phyloP scores from a whole-genome alignment of 1,139 yeast genomes.

The Blastobotrys petasosporus region DNA sequence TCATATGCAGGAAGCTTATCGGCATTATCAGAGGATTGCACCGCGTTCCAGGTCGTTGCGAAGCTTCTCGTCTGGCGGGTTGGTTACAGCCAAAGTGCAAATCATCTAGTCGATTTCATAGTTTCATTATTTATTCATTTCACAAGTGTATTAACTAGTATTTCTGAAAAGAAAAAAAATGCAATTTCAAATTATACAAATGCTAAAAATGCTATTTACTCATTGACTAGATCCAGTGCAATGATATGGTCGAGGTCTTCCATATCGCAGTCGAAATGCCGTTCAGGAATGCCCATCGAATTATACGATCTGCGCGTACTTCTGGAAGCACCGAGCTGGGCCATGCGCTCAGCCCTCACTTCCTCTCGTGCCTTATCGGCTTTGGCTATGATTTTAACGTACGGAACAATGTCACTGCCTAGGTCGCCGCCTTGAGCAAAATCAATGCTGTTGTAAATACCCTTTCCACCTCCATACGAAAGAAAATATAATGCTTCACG shows the following conservation, averaged over 20 bases:
- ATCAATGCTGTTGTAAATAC: conserved; percentile 17
- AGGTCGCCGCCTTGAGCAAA: conserved; percentile 14
- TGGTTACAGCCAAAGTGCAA: conserved; percentile 32
- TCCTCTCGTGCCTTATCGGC: conserved; percentile 17
- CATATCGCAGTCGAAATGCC: conserved; percentile 19
- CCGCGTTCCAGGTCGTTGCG: conserved; percentile 61
- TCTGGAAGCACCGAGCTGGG: conserved; percentile 13
- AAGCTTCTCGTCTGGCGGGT: conserved; percentile 54
- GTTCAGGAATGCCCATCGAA: conserved; percentile 24
- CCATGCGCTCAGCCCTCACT: background rate
- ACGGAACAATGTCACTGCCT: conserved; percentile 28
- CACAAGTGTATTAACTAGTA: too few species aligned
- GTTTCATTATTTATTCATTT: too few species aligned
- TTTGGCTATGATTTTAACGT: conserved; percentile 27
- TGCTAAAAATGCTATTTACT: background rate
- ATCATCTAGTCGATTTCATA: conserved; percentile 26
- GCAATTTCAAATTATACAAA: background rate
- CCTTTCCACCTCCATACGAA: conserved; percentile 15
- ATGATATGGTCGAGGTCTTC: conserved; percentile 18
- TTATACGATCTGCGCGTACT: conserved; percentile 23
- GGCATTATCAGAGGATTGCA: conserved; percentile 62
- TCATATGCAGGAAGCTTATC: conserved; percentile 90
- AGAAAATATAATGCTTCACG: conserved; percentile 21
- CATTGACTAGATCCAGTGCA: background rate
- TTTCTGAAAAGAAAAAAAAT: too few species aligned